Evolutionary conservation across 192 early-diverging fungal genomes (phyloP).

Genomic region (Podila epigama): DNA sequence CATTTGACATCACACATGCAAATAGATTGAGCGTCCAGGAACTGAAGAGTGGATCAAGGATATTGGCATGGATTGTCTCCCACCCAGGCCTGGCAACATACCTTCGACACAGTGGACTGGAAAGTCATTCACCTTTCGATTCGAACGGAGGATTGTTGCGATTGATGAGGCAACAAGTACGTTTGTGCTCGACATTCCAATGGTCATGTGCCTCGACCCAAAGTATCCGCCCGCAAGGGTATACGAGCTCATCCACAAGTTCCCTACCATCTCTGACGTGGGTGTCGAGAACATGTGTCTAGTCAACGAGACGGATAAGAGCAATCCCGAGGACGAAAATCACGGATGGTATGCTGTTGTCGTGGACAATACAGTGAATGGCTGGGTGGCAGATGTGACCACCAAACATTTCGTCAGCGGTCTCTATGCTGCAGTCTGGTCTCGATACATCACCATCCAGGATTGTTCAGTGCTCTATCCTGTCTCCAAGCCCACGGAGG

Average conservation of each 20-base stretch:
- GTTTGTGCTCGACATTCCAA: constrained; percentile 36
- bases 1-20: neutral
- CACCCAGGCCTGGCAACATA: constrained; percentile 10
- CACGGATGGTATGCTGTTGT: constrained; percentile 45
- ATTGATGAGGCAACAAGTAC: constrained; percentile 30
- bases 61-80: constrained; percentile 34
- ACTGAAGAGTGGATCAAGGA: constrained; percentile 34
- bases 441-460: constrained; percentile 37
- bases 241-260: constrained; percentile 40
- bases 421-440: constrained; percentile 31
- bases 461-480: constrained; percentile 43
- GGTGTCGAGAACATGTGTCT: constrained; percentile 41
- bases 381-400: constrained; percentile 46
- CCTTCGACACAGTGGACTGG: constrained; percentile 36
- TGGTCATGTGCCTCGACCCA: constrained; percentile 43
- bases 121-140: constrained; percentile 40
- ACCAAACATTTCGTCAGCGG: constrained; percentile 38
- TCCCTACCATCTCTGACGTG: constrained; percentile 27
- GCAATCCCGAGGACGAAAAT: constrained; percentile 31
- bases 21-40: constrained; percentile 44
- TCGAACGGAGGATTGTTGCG: constrained; percentile 38
- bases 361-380: constrained; percentile 21
- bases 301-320: constrained; percentile 14
- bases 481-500: constrained; percentile 34
- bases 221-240: constrained; percentile 41